Conservation (phyloP, 2,329 filamentous ascomycete genomes). For the Penicillium oxalicum region DNA sequence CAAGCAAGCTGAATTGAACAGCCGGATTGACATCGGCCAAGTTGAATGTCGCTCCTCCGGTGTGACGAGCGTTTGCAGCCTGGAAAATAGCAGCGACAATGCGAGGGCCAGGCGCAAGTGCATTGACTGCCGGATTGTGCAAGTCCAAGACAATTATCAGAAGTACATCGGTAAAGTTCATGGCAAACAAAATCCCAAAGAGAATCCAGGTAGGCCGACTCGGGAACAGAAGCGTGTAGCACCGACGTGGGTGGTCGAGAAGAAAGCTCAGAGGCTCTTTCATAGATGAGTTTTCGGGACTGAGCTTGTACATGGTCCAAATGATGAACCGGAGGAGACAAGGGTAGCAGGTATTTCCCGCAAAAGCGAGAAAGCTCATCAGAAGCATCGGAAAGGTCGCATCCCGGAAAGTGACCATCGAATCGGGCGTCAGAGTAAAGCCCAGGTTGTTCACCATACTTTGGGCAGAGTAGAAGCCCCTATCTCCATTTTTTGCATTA, state of each 20-base stretch:
- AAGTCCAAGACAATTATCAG: constrained; percentile 51
- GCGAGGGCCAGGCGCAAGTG: constrained; percentile 39
- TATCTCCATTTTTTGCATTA: constrained; percentile 10
- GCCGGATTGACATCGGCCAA: constrained; percentile 49
- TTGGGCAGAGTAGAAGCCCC: constrained; percentile 47
- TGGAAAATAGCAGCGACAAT: constrained; percentile 56
- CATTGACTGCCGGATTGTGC: constrained; percentile 45
- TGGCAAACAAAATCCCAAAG: constrained; percentile 44
- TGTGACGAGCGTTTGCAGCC: constrained; percentile 46
- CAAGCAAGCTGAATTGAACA: constrained; percentile 54
- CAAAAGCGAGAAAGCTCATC: constrained; percentile 37
- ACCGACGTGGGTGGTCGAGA: constrained; percentile 71
- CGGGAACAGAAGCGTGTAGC: constrained; percentile 67
- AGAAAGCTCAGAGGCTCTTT: constrained; percentile 48
- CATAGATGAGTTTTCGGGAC: constrained; percentile 35
- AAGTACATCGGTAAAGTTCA: constrained; percentile 53
- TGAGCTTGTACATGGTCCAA: constrained; percentile 49
- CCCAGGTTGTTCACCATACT: constrained; percentile 51
- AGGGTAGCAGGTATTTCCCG: constrained; percentile 47
- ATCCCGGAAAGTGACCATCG: constrained; percentile 47
- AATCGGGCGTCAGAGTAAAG: constrained; percentile 51
- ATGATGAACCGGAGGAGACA: constrained; percentile 52
- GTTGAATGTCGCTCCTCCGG: constrained; percentile 47
- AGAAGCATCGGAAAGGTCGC: constrained; percentile 37
- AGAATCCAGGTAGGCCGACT: constrained; percentile 55